A percentile compares a stretch with the other conserved stretches of the same genome.
Conservation (phyloP, 2,329 filamentous ascomycete genomes). For the Byssothecium circinans region DNA sequence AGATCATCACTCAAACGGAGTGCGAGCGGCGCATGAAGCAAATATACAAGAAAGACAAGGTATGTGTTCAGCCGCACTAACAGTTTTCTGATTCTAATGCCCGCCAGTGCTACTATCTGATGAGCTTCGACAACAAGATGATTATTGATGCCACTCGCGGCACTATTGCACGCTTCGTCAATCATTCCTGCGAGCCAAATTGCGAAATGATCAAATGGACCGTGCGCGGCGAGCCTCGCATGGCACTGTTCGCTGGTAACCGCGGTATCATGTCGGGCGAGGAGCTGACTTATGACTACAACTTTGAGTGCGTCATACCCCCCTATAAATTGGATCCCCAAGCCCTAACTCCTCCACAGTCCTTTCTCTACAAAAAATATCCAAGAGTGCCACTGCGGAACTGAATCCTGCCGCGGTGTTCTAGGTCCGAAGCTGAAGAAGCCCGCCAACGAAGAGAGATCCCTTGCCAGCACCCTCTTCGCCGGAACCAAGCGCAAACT, state of each 20-base stretch:
- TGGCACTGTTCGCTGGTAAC: slow-evolving; percentile 94
- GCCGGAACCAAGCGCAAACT: slow-evolving; percentile 41
- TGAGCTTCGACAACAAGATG: slow-evolving; percentile 98
- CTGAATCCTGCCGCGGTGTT: slow-evolving; percentile 62
- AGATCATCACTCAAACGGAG: slow-evolving; percentile 94
- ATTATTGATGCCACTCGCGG: slow-evolving; percentile 97
- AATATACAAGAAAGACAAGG: slow-evolving; percentile 90
- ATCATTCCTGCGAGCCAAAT: slow-evolving; percentile 95
- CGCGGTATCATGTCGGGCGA: slow-evolving; percentile 90
- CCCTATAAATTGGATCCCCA: neutral
- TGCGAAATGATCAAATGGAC: slow-evolving; percentile 99
- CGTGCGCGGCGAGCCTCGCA: slow-evolving; percentile 87
- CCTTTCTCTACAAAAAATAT: slow-evolving; percentile 61
- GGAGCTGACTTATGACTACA: slow-evolving; percentile 92
- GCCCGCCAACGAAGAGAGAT: slow-evolving; percentile 37
- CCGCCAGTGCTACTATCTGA: slow-evolving; percentile 87
- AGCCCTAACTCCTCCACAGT: slow-evolving; percentile 14
- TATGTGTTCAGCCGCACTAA: slow-evolving; percentile 47
- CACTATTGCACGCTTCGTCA: slow-evolving; percentile 95
- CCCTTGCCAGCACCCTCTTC: slow-evolving; percentile 30
- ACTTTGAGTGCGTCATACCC: slow-evolving; percentile 60
- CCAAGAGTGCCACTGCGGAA: slow-evolving; percentile 65
- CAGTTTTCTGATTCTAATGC: slow-evolving; percentile 17
- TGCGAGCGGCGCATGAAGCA: slow-evolving; percentile 93
- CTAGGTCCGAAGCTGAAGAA: slow-evolving; percentile 60